Conservation (phyloP, 225 moss, liverwort and hornwort genomes). For the Anthoceros angustus region DNA sequence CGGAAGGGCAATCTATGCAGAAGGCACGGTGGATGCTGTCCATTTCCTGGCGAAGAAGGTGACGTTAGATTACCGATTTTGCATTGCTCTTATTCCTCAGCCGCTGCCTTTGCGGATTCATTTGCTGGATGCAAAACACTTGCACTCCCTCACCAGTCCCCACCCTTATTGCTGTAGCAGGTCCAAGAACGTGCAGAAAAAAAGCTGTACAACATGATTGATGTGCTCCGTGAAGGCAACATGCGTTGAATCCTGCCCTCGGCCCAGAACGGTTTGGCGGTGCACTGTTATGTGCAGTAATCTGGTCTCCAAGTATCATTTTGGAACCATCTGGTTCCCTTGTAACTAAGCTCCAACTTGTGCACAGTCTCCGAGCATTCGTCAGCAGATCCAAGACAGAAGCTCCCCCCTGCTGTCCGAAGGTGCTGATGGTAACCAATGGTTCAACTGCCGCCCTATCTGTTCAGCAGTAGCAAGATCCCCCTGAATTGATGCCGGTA, state of each 20-base stretch:
- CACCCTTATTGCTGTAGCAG: slow-evolving; percentile 26
- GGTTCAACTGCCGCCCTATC: too few species aligned
- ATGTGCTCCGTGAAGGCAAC: slow-evolving; percentile 78
- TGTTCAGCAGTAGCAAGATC: too few species aligned
- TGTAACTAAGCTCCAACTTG: too few species aligned
- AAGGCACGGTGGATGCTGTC: slow-evolving; percentile 89
- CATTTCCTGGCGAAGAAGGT: slow-evolving; percentile 83
- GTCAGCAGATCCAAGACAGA: too few species aligned
- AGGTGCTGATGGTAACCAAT: too few species aligned
- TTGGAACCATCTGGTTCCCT: too few species aligned
- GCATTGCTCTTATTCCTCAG: background rate
- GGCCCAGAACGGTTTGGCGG: background rate
- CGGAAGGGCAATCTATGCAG: slow-evolving; percentile 80
- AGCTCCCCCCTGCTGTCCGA: too few species aligned
- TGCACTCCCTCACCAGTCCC: background rate
- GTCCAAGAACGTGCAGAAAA: slow-evolving; percentile 44
- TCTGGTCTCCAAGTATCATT: too few species aligned
- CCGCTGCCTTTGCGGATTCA: background rate
- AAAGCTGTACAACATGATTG: slow-evolving; percentile 80
- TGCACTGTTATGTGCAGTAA: too few species aligned
- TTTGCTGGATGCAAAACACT: background rate
- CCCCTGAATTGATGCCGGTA: too few species aligned
- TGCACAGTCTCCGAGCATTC: too few species aligned
- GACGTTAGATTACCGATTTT: slow-evolving; percentile 6
- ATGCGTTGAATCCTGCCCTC: slow-evolving; percentile 35